Evolutionary conservation across 768 basidiomycete genomes (phyloP), one percentile per base, ranked within the genome.

Genomic region (Mycena rebaudengoi): DNA sequence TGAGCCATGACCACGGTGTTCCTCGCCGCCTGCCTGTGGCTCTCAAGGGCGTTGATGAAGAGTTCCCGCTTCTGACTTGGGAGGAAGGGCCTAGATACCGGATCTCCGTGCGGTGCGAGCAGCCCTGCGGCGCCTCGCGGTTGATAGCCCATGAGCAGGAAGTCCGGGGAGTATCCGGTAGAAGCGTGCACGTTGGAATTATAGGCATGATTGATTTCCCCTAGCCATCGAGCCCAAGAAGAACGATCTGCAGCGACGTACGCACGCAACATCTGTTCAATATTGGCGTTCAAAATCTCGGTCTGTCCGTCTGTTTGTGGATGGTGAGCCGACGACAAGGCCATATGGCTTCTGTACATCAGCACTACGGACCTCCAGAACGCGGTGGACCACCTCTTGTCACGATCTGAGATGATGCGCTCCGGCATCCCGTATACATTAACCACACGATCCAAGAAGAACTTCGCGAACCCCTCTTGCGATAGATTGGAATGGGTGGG

Each of bases 281-380:
- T 63, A 1, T 44, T 65, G 2, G 71, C 71, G 45, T 78, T 78
- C 0, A 75, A 44, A n/a, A 69, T 64, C 64, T 80, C 74, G 0
- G 73, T 75, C 33, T 79, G 77, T 0, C 79, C 77, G 60, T 83
- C 75, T 0, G 78, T 74, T 60, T 81, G 78, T 0, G 78, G 80
- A 56, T 82, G 81, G 44, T 79, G 73, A 0, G 75, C 65, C 0
- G 77, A 77, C 1, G 80, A 74, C 4, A 61, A 26, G 2, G 41
- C 60, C 50, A 61, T 35, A 2, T 4, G 7, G 7, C 32, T 28
- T 0, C 51, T 37, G 26, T 53, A 53, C 11, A 37, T 3, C n/a
- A 26, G 7, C 1, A 53, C 11, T 0, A 61, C 35, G 0, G 51
- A 53, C 0, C 20, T 6, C 67, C 73, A 75, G 46, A 75, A 74